These are phyloP conservation scores for Heliocybe sulcata DNA, from an alignment of 1,284 basidiomycete genomes.

Conservation along the genomic window DNA sequence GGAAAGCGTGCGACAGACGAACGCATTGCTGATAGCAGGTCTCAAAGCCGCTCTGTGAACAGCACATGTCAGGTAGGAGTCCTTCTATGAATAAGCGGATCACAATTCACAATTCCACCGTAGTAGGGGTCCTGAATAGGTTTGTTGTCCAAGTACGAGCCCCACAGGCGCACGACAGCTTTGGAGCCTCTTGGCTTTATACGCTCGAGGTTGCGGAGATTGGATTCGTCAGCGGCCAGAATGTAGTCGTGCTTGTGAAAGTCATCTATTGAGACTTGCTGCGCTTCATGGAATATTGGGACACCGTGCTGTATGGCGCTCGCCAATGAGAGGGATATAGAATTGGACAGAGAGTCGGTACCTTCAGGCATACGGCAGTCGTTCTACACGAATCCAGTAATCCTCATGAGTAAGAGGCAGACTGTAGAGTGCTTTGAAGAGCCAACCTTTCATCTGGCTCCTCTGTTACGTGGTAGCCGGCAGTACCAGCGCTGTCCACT, in stretches of 20 bases:
- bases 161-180: conserved; percentile 62
- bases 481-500: conserved; percentile 71
- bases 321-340: background rate
- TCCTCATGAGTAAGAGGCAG: too few relatives aligned
- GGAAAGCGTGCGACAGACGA: conserved; percentile 63
- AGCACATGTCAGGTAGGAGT: conserved; percentile 1
- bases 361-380: conserved; percentile 54
- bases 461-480: conserved; percentile 65
- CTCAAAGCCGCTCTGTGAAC: conserved; percentile 45
- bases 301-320: conserved; percentile 41
- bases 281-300: conserved; percentile 52
- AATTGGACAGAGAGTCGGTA: conserved; percentile 14
- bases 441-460: conserved; percentile 62
- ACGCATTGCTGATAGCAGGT: conserved; percentile 58
- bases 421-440: too few relatives aligned
- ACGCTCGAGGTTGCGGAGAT: conserved; percentile 48
- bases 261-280: conserved; percentile 50
- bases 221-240: conserved; percentile 62
- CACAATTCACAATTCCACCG: conserved; percentile 47
- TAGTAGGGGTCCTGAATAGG: conserved; percentile 73
- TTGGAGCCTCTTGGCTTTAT: conserved; percentile 49
- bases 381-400: conserved; percentile 36
- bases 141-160: conserved; percentile 61
- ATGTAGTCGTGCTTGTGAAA: conserved; percentile 64
- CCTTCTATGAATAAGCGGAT: background rate